Evolutionary conservation across 2,329 filamentous ascomycete genomes (phyloP), one percentile per base, ranked within the genome.

Genomic region (Ophiobolus disseminans): DNA sequence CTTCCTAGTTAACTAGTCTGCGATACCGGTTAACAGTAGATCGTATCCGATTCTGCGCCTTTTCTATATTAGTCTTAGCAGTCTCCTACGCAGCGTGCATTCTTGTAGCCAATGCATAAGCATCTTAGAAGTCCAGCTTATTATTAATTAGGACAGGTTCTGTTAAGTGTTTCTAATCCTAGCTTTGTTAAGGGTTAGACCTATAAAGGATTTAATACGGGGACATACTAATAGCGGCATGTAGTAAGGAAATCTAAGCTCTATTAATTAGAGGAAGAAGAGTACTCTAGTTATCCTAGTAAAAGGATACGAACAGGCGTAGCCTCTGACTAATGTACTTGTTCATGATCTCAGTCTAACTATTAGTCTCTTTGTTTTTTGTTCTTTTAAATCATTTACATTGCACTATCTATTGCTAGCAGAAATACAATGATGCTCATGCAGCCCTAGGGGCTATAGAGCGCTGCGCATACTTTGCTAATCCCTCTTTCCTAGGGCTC

Each of bases 311-410:
- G 36, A 44, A 44, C 6, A 21, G 17, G 6, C 22, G 26, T 35
- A 44, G 16, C 3, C 16, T 14, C 17, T 44, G 32, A 19, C 25
- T 26, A 25, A 44, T 35, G 26, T 44, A 44, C 16, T 36, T 35
- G 25, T 44, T 44, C 32, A 44, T 44, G 36, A 44, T 44, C 20
- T 44, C 31, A 25, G 22, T 44, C 25, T 44, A 44, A 9, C 41
- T 44, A 44, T 44, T 26, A 36, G 21, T 44, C 26, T 35, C 21
- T 16, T 26, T 35, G 26, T 44, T 26, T 17, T 44, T 36, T 10
- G 21, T n/a, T n/a, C n/a, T n/a, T n/a, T n/a, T n/a, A n/a, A n/a
- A n/a, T n/a, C n/a, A n/a, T n/a, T n/a, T n/a, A n/a, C n/a, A n/a
- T n/a, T n/a, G n/a, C n/a, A n/a, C n/a, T n/a, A n/a, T n/a, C n/a